Percentiles rank a stretch among this genome's conserved stretches.
Conservation (phyloP, 78 protist species). For the Dictyostelium intermedium region DNA sequence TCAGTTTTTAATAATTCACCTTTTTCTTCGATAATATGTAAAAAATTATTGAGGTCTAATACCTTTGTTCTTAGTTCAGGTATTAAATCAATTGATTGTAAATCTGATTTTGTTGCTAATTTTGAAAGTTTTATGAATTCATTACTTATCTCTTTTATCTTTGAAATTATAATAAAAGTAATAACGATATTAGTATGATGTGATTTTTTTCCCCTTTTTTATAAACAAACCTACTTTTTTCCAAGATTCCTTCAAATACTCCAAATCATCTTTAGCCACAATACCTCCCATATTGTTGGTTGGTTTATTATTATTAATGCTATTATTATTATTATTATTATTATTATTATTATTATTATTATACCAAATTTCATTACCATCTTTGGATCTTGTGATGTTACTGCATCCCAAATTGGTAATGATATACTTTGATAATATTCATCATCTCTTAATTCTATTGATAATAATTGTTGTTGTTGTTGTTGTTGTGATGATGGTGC, state of each 20-base stretch:
- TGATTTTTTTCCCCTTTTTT: not conserved
- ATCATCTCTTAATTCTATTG: not conserved
- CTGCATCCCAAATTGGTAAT: slow-evolving; percentile 75
- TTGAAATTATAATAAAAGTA: no score
- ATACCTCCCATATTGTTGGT: not conserved
- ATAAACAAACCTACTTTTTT: slow-evolving; percentile 6
- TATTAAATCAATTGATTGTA: slow-evolving; percentile 28
- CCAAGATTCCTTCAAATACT: slow-evolving; percentile 23
- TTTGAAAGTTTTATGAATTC: slow-evolving; percentile 45
- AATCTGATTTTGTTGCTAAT: slow-evolving; percentile 37
- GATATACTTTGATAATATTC: slow-evolving; percentile 49
- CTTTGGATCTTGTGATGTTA: slow-evolving; percentile 62
- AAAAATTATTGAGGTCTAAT: not conserved
- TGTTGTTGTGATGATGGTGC: not conserved
- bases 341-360: not conserved
- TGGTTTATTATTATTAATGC: not conserved
- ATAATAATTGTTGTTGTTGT: not conserved
- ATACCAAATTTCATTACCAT: not conserved
- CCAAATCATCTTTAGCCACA: slow-evolving; percentile 12
- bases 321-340: not conserved
- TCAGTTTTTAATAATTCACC: slow-evolving; percentile 19
- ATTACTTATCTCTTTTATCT: not conserved
- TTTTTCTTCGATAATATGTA: slow-evolving; percentile 1
- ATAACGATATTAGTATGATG: not conserved
- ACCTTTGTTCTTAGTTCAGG: not conserved